A percentile compares a stretch with the other conserved stretches of the same genome.
phyloP scores from a whole-genome alignment of 106 monocot species.

The Acorus calamus region DNA sequence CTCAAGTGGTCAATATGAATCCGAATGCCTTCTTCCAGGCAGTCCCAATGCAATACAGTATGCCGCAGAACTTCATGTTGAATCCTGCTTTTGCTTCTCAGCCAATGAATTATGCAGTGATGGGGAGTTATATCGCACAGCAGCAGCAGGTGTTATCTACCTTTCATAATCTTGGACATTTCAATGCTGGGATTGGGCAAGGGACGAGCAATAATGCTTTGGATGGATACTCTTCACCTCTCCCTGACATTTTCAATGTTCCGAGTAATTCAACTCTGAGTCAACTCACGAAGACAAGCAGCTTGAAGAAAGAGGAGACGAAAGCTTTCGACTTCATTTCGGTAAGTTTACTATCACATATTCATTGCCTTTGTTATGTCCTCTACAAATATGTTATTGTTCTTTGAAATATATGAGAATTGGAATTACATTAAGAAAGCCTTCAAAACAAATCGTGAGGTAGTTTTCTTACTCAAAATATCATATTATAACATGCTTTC shows the following conservation, averaged over 20 bases:
- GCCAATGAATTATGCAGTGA: conserved; percentile 54
- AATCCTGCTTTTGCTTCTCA: conserved; percentile 46
- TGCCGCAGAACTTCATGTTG: conserved; percentile 48
- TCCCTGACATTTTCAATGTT: conserved; percentile 73
- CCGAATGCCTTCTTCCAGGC: conserved; percentile 25
- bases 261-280: conserved; percentile 43
- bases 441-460: background rate
- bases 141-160: conserved; percentile 40
- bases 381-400: too few relatives aligned
- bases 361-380: too few relatives aligned
- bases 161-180: conserved; percentile 57
- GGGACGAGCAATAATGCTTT: conserved; percentile 16
- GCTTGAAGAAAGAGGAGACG: conserved; percentile 69
- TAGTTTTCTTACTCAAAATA: too few relatives aligned
- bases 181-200: conserved; percentile 33
- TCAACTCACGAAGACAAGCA: conserved; percentile 28
- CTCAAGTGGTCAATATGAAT: conserved; percentile 1
- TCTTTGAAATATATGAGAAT: too few relatives aligned
- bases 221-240: conserved; percentile 18
- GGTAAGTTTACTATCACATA: conserved; percentile 30
- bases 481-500: too few relatives aligned
- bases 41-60: conserved; percentile 40
- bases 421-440: too few relatives aligned
- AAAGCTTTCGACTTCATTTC: conserved; percentile 98
- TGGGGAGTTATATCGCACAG: conserved; percentile 60